These are phyloP conservation scores for Schizothecium vesticola DNA, from an alignment of 495 filamentous ascomycete genomes.

Conservation along the genomic window DNA sequence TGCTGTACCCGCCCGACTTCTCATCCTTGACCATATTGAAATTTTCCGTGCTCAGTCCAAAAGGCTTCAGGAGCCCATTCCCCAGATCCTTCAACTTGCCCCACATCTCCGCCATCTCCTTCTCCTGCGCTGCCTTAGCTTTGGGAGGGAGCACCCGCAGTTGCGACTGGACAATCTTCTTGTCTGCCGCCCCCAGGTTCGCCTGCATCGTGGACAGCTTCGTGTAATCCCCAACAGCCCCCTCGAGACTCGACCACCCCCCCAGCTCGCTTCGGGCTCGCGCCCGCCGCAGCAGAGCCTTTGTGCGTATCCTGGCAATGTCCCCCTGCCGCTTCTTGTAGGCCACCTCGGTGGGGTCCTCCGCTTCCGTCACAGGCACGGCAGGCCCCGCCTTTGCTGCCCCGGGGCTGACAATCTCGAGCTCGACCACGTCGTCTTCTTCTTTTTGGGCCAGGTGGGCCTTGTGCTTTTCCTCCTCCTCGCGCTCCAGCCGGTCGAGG, in stretches of 20 bases:
- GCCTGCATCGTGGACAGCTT: slow-evolving; percentile 44
- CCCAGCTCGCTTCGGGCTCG: slow-evolving; percentile 64
- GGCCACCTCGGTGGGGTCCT: slow-evolving; percentile 19
- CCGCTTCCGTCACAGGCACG: slow-evolving; percentile 32
- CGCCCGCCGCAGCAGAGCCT: slow-evolving; percentile 80
- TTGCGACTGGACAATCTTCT: slow-evolving; percentile 58
- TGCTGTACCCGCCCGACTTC: slow-evolving; percentile 82
- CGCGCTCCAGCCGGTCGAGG: slow-evolving; percentile 53
- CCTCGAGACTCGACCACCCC: slow-evolving; percentile 76
- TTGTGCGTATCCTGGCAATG: slow-evolving; percentile 71
- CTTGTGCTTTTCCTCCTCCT: slow-evolving; percentile 18
- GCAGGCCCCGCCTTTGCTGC: slow-evolving; percentile 44
- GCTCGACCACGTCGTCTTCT: slow-evolving; percentile 56
- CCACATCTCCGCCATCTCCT: slow-evolving; percentile 94
- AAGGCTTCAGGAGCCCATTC: slow-evolving; percentile 86
- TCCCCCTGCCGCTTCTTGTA: slow-evolving; percentile 46
- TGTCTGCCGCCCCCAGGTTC: slow-evolving; percentile 59
- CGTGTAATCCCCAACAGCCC: slow-evolving; percentile 74
- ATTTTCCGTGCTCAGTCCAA: slow-evolving; percentile 85
- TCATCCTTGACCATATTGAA: slow-evolving; percentile 92
- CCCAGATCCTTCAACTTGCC: slow-evolving; percentile 90
- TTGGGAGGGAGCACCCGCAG: slow-evolving; percentile 57
- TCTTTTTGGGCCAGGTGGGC: slow-evolving; percentile 17
- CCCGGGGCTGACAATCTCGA: slow-evolving; percentile 49
- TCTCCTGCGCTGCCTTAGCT: slow-evolving; percentile 71